phyloP scores from a whole-genome alignment of 352 stramenopile genomes.

The Phytopythium helicoides region DNA sequence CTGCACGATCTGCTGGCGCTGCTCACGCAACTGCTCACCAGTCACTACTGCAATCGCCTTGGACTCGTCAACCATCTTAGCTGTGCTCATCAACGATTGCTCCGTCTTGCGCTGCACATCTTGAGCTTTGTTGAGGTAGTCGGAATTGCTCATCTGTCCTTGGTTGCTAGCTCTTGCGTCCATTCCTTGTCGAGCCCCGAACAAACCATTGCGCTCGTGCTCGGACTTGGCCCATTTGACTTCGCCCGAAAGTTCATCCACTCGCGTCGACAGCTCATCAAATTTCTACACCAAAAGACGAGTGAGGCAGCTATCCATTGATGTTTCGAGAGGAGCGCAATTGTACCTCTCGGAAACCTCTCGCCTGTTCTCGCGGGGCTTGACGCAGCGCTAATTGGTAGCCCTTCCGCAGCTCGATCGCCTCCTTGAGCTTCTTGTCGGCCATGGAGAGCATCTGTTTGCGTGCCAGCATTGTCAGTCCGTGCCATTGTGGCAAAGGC shows the following conservation, averaged over 20 bases:
- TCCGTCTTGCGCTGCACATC: conserved; percentile 88
- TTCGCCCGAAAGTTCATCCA: conserved; percentile 79
- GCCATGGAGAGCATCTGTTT: conserved; percentile 66
- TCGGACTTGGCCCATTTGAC: conserved; percentile 80
- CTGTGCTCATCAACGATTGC: conserved; percentile 77
- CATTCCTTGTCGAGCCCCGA: conserved; percentile 46
- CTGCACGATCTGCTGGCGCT: conserved; percentile 84
- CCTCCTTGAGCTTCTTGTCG: conserved; percentile 83
- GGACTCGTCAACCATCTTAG: conserved; percentile 84
- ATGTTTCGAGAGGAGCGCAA: too few relatives aligned
- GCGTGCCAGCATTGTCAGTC: too few relatives aligned
- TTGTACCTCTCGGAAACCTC: conserved; percentile 75
- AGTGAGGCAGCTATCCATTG: background rate
- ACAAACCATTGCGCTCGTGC: conserved; percentile 72
- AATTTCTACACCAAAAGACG: conserved; percentile 57
- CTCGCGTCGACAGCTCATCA: conserved; percentile 69
- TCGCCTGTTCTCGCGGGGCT: conserved; percentile 63
- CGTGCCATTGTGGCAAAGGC: too few relatives aligned
- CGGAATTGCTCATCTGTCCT: conserved; percentile 55
- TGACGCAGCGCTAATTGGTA: conserved; percentile 81
- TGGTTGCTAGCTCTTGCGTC: conserved; percentile 17
- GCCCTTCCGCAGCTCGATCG: conserved; percentile 83
- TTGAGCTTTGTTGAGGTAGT: conserved; percentile 71
- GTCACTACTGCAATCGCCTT: conserved; percentile 81
- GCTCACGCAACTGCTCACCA: conserved; percentile 70